Percentiles rank a stretch among this genome's conserved stretches.
Conservation (phyloP, 192 early-diverging fungal species). For the Chytriomyces confervae region DNA sequence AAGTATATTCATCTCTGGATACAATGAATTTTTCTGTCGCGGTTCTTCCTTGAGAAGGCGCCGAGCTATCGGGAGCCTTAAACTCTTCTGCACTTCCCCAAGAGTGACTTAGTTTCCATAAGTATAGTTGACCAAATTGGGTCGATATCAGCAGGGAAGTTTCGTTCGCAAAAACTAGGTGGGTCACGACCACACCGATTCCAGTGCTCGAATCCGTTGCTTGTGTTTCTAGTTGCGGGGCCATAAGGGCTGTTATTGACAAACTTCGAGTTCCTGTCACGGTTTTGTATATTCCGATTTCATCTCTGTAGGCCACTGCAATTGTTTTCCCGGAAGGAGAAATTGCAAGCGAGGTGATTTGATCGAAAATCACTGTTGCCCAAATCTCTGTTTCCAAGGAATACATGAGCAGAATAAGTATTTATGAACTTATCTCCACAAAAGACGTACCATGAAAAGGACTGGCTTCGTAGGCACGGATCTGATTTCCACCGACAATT, state of each 20-base stretch:
- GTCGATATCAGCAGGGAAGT: constrained; percentile 16
- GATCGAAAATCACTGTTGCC: background rate
- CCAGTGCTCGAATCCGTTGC: too few relatives aligned
- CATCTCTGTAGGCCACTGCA: background rate
- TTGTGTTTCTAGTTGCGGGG: too few relatives aligned
- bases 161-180: constrained; percentile 14
- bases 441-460: constrained; percentile 18
- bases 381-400: constrained; percentile 9
- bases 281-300: constrained; percentile 14
- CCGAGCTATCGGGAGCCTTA: background rate
- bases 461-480: constrained; percentile 13
- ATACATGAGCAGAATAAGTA: background rate
- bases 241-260: background rate
- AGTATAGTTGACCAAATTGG: constrained; percentile 14
- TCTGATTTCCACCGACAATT: constrained; percentile 3
- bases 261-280: background rate
- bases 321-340: constrained; percentile 14
- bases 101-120: constrained; percentile 7
- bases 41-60: background rate
- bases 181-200: background rate
- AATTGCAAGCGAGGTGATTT: background rate
- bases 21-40: background rate
- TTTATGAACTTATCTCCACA: background rate
- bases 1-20: constrained; percentile 8
- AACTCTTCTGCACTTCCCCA: constrained; percentile 17